Base-by-base conservation (phyloP, 1,284 basidiomycete species). In the Pseudomicrostroma phylloplanum region DNA sequence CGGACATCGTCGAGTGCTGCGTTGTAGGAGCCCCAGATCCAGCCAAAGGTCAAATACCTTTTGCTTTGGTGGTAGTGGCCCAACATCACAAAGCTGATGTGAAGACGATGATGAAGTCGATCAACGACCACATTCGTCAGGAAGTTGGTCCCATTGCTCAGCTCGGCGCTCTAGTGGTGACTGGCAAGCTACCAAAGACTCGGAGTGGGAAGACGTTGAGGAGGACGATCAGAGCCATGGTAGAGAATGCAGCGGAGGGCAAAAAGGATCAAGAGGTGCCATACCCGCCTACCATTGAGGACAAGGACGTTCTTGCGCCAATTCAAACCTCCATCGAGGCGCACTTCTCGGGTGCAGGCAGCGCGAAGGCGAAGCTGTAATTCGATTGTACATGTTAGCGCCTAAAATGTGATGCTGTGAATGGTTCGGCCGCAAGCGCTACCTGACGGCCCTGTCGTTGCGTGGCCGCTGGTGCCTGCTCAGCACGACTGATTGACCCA, bases 31-130 rank as follows among this genome's bases (percentile, higher is more conserved):
- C 72, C 1, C 76, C 76, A 1, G 76, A 77, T 56, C 66, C 70
- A 36, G 64, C 72, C 40, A 77, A 77, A n/a, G 76, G 76, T 1
- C 72, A 74, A 48, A 68, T 73, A 11, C 79, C 79, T 0, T 77
- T 77, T 30, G 76, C 76, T 6, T 61, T 76, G 12, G 66, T 74
- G 13, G 51, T 54, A 13, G 72, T 69, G 0, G 64, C 70, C 42
- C 30, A 36, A 36, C 4, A 36, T 36, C 30, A 36, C 30, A 36
- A 36, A 9, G 30, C 30, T 36, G 30, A 36, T 36, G 30, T 36
- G 30, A 68, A 62, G 25, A 30, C 58, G n/a, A 70, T 77, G 61
- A 61, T 77, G 26, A 67, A 72, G 56, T 64, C 46, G 17, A 69
- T 77, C 63, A 77, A 74, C 58, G 60, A 63, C 19, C 75, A 77